These are phyloP conservation scores for Panaeolus papilionaceus DNA, from an alignment of 768 basidiomycete species.

Conservation along the genomic window DNA sequence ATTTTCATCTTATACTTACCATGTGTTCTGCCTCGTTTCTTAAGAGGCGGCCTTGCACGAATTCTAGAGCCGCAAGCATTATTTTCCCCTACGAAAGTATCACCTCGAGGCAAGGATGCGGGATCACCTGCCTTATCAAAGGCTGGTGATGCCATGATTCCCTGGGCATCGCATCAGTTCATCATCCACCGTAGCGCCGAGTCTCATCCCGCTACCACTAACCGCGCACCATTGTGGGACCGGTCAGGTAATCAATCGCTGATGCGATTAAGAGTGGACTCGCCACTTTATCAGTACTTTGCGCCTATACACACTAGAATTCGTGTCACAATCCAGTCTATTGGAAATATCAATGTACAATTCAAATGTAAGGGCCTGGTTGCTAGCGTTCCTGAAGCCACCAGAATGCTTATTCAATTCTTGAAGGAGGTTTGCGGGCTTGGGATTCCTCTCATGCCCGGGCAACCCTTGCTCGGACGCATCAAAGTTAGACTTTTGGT, in stretches of 20 bases:
- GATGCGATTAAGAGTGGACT: constrained; percentile 3
- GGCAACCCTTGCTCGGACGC: neutral
- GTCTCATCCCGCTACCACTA: neutral
- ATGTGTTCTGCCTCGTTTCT: constrained; percentile 11
- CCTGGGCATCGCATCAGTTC: neutral
- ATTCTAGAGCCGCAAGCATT: constrained; percentile 11
- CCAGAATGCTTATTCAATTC: constrained; percentile 6
- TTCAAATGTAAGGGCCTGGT: constrained; percentile 4
- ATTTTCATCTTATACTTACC: neutral
- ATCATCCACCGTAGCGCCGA: constrained; percentile 13
- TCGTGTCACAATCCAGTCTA: constrained; percentile 9
- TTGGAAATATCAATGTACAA: neutral
- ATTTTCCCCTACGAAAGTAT: neutral
- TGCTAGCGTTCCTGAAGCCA: constrained; percentile 10
- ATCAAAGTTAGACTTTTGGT: neutral
- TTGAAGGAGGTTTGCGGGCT: neutral
- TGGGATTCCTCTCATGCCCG: constrained; percentile 14
- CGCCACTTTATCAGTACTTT: too few relatives aligned
- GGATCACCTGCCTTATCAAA: constrained; percentile 13
- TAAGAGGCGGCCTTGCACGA: neutral
- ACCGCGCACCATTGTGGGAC: neutral
- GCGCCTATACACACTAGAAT: neutral
- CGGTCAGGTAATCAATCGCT: neutral
- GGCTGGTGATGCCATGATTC: constrained; percentile 4
- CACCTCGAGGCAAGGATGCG: constrained; percentile 7